Evolutionary conservation across 345 rosid genomes (phyloP), one percentile per base, ranked within the genome.

Genomic region (Acer negundo): DNA sequence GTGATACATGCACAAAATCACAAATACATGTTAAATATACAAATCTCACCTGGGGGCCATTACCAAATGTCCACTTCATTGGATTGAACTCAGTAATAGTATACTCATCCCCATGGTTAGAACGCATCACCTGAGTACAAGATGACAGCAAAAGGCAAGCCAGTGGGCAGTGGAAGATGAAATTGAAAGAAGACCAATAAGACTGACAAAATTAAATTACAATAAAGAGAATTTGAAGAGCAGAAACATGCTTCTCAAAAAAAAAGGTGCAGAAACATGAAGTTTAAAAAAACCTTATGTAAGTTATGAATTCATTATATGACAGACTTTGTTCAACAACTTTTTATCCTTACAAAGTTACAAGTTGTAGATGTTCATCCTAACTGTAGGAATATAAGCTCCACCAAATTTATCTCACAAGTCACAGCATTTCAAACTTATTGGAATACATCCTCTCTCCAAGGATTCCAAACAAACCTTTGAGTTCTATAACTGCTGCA

Each of bases 71-170:
- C 98, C 98, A 94, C 61, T 80, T 80, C 69, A 86, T 82, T 7
- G 93, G 90, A 85, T 94, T 96, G 24, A 90, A 77, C 80, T 95
- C 97, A 68, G 89, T 84, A 49, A 93, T 81, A 51, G 86, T 83
- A 76, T 85, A 93, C 75, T 93, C 94, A 73, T 83, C 93, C 15
- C 92, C 97, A 81, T 92, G 96, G 79, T 88, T 87, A 69, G 91
- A 28, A 63, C 90, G 89, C 95, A 94, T 85, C 79, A 92, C 87
- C 99, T 92, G 87, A 69, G 72, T 12, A 70, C 65, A 78, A 24
- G 26, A 62, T 42, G 62, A 77, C 47, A 70, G 11, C 17, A 75
- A 77, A n/a, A 64, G 15, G n/a, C 26, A 53, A 55, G 70, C 62
- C 22, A 40, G 38, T 40, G 28, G 42, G 31, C 22, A 40, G 38